phyloP scores from a whole-genome alignment of 2,329 filamentous ascomycete genomes.

The Colletotrichum falcatum region DNA sequence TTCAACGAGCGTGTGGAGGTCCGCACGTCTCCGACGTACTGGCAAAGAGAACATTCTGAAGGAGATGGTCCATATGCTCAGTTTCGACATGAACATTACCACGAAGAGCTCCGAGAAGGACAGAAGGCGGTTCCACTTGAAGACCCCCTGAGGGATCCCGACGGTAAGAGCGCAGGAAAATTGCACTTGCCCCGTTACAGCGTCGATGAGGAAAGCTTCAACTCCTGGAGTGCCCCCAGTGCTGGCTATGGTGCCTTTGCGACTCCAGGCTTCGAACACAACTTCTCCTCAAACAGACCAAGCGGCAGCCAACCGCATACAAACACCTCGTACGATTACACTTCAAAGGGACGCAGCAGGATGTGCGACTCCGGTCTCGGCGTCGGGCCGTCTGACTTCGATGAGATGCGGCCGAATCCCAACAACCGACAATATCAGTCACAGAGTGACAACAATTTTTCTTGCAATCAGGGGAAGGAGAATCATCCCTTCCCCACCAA shows the following conservation, averaged over 20 bases:
- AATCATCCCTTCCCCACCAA: background rate
- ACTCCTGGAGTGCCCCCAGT: constrained; percentile 27
- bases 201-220: constrained; percentile 35
- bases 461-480: constrained; percentile 24
- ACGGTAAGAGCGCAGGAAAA: constrained; percentile 24
- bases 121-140: constrained; percentile 34
- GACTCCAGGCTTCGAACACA: background rate
- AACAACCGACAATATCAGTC: constrained; percentile 13
- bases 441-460: background rate
- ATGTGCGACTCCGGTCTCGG: background rate
- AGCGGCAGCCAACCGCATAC: background rate
- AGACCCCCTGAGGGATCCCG: constrained; percentile 28
- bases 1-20: constrained; percentile 38
- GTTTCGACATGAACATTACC: constrained; percentile 31
- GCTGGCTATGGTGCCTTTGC: constrained; percentile 1
- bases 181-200: background rate
- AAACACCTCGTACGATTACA: constrained; percentile 5
- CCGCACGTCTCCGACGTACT: constrained; percentile 37
- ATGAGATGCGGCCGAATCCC: background rate
- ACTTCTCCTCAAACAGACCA: background rate
- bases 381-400: background rate
- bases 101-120: constrained; percentile 29
- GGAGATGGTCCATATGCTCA: constrained; percentile 26
- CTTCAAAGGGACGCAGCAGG: background rate
- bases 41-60: constrained; percentile 34